Percentiles rank a stretch among this genome's conserved stretches.
phyloP scores from a whole-genome alignment of 768 basidiomycete genomes.

The Stropharia rugosoannulata region DNA sequence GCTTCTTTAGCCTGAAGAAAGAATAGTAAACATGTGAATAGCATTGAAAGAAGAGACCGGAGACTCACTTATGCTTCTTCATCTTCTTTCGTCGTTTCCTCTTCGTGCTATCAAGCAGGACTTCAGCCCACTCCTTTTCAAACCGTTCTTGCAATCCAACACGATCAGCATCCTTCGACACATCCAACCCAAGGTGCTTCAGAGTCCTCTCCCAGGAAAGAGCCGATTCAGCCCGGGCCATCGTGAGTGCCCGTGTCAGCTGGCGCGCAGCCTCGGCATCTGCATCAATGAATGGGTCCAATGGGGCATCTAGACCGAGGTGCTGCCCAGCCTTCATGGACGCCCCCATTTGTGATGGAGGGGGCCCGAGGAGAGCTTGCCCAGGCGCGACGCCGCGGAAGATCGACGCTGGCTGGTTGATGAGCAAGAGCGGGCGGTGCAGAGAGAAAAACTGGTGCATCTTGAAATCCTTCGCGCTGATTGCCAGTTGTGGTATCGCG shows the following conservation, averaged over 20 bases:
- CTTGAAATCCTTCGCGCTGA: slow-evolving; percentile 70
- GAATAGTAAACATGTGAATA: slow-evolving; percentile 2
- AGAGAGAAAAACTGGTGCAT: slow-evolving; percentile 85
- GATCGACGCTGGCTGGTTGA: slow-evolving; percentile 58
- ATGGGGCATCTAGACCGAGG: slow-evolving; percentile 21
- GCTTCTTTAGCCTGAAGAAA: slow-evolving; percentile 75
- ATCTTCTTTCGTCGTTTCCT: slow-evolving; percentile 91
- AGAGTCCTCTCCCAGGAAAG: slow-evolving; percentile 71
- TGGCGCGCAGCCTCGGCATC: slow-evolving; percentile 81
- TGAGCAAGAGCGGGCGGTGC: slow-evolving; percentile 74
- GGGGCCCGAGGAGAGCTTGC: slow-evolving; percentile 21
- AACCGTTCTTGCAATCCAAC: slow-evolving; percentile 51
- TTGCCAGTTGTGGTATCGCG: slow-evolving; percentile 44
- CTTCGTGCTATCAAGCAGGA: slow-evolving; percentile 78
- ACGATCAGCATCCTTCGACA: slow-evolving; percentile 46
- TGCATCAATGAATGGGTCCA: slow-evolving; percentile 60
- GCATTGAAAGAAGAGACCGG: neutral
- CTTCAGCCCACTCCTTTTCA: slow-evolving; percentile 61
- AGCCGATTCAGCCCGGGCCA: slow-evolving; percentile 60
- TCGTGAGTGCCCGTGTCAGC: slow-evolving; percentile 71
- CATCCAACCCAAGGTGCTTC: slow-evolving; percentile 60
- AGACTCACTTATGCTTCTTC: slow-evolving; percentile 93
- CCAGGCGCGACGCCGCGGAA: slow-evolving; percentile 35
- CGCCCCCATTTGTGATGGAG: neutral
- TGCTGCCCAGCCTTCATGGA: neutral